Conservation (phyloP, 305 asterid species). For the Fraxinus dipetala region DNA sequence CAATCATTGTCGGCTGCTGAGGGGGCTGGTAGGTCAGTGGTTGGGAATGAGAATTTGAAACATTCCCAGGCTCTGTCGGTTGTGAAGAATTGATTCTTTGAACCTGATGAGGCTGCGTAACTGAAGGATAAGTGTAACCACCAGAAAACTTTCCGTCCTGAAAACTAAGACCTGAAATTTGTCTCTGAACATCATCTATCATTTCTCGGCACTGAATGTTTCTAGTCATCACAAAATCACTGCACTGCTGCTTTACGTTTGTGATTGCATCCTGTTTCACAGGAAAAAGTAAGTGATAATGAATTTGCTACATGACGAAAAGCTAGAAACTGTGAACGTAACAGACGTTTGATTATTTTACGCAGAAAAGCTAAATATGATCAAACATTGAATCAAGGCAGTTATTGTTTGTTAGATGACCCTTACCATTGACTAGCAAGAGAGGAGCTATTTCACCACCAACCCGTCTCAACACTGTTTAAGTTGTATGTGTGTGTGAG, state of each 20-base stretch:
- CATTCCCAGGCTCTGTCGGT: slow-evolving; percentile 42
- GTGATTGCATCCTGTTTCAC: slow-evolving; percentile 80
- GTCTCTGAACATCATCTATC: slow-evolving; percentile 92
- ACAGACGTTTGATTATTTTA: neutral
- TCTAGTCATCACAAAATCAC: slow-evolving; percentile 91
- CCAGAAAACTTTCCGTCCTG: slow-evolving; percentile 57
- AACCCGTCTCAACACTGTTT: neutral
- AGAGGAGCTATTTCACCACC: neutral
- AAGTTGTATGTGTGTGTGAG: neutral
- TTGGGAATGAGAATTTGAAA: slow-evolving; percentile 45
- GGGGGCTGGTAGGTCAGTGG: slow-evolving; percentile 58
- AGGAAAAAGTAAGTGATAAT: neutral
- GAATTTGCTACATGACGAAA: slow-evolving; percentile 11
- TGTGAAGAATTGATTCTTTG: slow-evolving; percentile 58
- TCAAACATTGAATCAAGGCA: neutral
- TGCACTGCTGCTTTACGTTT: slow-evolving; percentile 86
- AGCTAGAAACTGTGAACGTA: slow-evolving; percentile 8
- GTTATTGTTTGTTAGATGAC: neutral
- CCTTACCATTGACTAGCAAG: neutral
- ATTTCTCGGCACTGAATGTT: slow-evolving; percentile 91
- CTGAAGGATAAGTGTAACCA: slow-evolving; percentile 52
- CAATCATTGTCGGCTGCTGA: slow-evolving; percentile 39
- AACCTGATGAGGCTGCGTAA: slow-evolving; percentile 48
- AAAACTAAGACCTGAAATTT: slow-evolving; percentile 79
- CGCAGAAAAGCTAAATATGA: neutral